Evolutionary conservation across 2,329 filamentous ascomycete genomes (phyloP).

Genomic region (Myrmaecium sp.): DNA sequence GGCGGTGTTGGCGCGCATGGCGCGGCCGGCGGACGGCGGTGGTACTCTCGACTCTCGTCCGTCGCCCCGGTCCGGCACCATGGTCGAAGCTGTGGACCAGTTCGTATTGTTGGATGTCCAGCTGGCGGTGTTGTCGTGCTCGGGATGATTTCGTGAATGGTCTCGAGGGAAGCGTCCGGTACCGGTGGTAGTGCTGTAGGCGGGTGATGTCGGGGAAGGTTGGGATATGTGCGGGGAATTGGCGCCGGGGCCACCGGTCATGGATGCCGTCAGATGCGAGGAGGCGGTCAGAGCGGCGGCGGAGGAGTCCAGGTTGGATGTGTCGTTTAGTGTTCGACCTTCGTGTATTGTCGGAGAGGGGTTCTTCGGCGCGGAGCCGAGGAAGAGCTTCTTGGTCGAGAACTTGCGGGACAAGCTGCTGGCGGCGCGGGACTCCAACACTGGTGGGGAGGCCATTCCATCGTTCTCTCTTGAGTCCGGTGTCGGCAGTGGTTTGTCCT

Average conservation of each 20-base stretch:
- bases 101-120: slow-evolving; percentile 1
- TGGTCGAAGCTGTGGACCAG: slow-evolving; percentile 2
- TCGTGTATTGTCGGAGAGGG: slow-evolving; percentile 33
- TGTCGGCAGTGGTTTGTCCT: slow-evolving; percentile 75
- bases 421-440: slow-evolving; percentile 18
- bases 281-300: slow-evolving; percentile 33
- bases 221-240: slow-evolving; percentile 26
- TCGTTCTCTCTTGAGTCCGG: slow-evolving; percentile 21
- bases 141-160: slow-evolving; percentile 9
- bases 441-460: slow-evolving; percentile 19
- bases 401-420: slow-evolving; percentile 35
- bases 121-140: slow-evolving; percentile 8
- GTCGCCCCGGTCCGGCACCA: too few relatives aligned
- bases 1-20: slow-evolving; percentile 9
- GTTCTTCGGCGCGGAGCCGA: slow-evolving; percentile 30
- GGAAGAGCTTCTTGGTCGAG: slow-evolving; percentile 35
- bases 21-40: slow-evolving; percentile 19
- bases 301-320: slow-evolving; percentile 29
- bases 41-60: too few relatives aligned
- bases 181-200: slow-evolving; percentile 21
- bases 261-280: slow-evolving; percentile 32
- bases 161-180: slow-evolving; percentile 8
- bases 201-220: slow-evolving; percentile 32
- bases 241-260: slow-evolving; percentile 20
- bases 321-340: slow-evolving; percentile 23